phyloP scores from a whole-genome alignment of 352 stramenopile genomes.

The Globisporangium uncinulatum region DNA sequence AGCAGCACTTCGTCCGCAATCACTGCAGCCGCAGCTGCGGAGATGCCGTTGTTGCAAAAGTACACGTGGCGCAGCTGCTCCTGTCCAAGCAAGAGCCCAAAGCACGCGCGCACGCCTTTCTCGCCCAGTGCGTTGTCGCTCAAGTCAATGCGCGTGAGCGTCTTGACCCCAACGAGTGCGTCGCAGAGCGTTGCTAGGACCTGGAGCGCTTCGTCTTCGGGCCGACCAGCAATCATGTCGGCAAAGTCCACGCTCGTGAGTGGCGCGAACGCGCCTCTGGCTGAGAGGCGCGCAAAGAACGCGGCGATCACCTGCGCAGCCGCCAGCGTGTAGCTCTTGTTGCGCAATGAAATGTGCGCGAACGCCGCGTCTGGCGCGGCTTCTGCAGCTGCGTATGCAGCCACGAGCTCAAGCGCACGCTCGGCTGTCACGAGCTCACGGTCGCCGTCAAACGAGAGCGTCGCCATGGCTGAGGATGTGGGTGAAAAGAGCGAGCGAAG shows the following conservation, averaged over 20 bases:
- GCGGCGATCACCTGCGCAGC: constrained; percentile 65
- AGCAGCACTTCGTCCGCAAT: constrained; percentile 87
- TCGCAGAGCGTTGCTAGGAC: constrained; percentile 80
- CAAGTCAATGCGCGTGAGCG: constrained; percentile 78
- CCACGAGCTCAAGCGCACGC: constrained; percentile 64
- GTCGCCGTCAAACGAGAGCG: constrained; percentile 55
- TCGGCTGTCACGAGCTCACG: constrained; percentile 73
- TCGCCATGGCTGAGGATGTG: background rate
- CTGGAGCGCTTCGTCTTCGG: constrained; percentile 78
- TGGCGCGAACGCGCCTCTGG: constrained; percentile 39
- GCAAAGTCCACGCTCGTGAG: constrained; percentile 81
- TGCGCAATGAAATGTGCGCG: constrained; percentile 80
- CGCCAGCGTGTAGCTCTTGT: constrained; percentile 86
- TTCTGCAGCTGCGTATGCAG: constrained; percentile 32
- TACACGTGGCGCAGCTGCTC: constrained; percentile 80
- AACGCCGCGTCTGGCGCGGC: constrained; percentile 28
- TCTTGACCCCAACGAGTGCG: constrained; percentile 61
- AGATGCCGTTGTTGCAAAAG: constrained; percentile 96
- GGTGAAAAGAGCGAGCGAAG: background rate
- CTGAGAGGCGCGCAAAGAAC: constrained; percentile 55
- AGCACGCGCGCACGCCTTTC: constrained; percentile 91
- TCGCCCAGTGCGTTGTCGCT: constrained; percentile 95
- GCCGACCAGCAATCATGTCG: constrained; percentile 82
- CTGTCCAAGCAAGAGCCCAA: constrained; percentile 76
- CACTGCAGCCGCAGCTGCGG: constrained; percentile 77